A percentile compares a stretch with the other conserved stretches of the same genome.
These are phyloP conservation scores for Pyrenochaeta sp. DNA, from an alignment of 2,329 filamentous ascomycete genomes.

Conservation along the genomic window DNA sequence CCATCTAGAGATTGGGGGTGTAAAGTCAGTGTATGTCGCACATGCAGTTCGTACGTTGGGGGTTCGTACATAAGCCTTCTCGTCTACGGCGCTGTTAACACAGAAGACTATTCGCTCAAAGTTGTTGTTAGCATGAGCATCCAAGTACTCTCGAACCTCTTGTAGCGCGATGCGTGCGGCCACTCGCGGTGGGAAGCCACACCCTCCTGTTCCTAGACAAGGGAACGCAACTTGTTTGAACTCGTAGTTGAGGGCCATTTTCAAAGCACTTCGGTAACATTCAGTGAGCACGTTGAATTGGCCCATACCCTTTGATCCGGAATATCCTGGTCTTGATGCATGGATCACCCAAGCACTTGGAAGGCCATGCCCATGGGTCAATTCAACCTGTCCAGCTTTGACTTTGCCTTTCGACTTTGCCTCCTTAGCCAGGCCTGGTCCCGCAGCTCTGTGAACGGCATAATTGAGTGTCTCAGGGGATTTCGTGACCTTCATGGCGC, in stretches of 20 bases:
- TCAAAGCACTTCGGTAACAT: slow-evolving; percentile 42
- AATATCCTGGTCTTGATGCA: slow-evolving; percentile 37
- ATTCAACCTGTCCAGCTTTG: slow-evolving; percentile 30
- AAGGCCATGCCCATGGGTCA: slow-evolving; percentile 40
- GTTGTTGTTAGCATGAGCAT: slow-evolving; percentile 23
- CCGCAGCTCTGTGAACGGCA: slow-evolving; percentile 39
- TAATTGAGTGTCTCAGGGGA: slow-evolving; percentile 30
- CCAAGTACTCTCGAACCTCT: slow-evolving; percentile 44
- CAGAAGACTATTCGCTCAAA: slow-evolving; percentile 46
- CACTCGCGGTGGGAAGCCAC: slow-evolving; percentile 39
- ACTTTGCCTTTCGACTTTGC: slow-evolving; percentile 18
- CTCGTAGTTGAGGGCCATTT: slow-evolving; percentile 25
- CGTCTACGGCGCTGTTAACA: slow-evolving; percentile 32
- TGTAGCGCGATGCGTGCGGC: slow-evolving; percentile 45
- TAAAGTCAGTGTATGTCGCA: background rate
- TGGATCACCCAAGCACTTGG: slow-evolving; percentile 44
- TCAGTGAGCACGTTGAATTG: slow-evolving; percentile 40
- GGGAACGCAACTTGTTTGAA: slow-evolving; percentile 47
- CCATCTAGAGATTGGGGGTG: slow-evolving; percentile 9
- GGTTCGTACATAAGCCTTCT: slow-evolving; percentile 31
- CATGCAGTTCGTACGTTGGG: background rate
- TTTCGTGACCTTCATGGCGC: slow-evolving; percentile 18
- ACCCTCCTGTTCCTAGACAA: slow-evolving; percentile 41
- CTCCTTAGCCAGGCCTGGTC: slow-evolving; percentile 35
- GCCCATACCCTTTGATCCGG: slow-evolving; percentile 21